Evolutionary conservation across 2,329 filamentous ascomycete genomes (phyloP).

Genomic region (Spiromastix sp.): DNA sequence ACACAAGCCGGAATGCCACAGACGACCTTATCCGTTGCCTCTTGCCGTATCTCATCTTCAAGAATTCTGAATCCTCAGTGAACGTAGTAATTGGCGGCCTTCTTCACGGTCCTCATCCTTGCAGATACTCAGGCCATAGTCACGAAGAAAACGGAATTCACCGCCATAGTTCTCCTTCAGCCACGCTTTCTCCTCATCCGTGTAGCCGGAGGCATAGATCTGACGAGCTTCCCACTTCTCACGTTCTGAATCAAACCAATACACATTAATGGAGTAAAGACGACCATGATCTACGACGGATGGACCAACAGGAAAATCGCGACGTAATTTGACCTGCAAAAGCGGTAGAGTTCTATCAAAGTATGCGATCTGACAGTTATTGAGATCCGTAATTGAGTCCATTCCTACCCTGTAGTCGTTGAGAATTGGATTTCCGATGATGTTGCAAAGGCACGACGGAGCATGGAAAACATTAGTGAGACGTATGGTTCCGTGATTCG

Average conservation of each 20-base stretch:
- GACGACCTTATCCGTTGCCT: too few relatives aligned
- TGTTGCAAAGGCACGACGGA: not conserved
- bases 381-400: not conserved
- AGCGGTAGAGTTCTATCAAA: not conserved
- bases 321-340: not conserved
- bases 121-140: not conserved
- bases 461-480: constrained; percentile 1
- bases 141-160: not conserved
- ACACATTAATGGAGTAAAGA: too few relatives aligned
- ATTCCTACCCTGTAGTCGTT: not conserved
- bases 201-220: too few relatives aligned
- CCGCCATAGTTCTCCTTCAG: not conserved
- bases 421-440: not conserved
- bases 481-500: not conserved
- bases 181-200: not conserved
- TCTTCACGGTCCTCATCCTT: not conserved
- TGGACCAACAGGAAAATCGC: not conserved
- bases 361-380: not conserved
- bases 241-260: too few relatives aligned
- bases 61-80: too few relatives aligned
- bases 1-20: too few relatives aligned
- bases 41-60: too few relatives aligned
- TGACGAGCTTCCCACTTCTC: too few relatives aligned
- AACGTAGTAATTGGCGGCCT: not conserved
- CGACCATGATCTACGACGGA: not conserved